Base-by-base conservation (phyloP, 768 basidiomycete species). In the Lactifluus pinguis region DNA sequence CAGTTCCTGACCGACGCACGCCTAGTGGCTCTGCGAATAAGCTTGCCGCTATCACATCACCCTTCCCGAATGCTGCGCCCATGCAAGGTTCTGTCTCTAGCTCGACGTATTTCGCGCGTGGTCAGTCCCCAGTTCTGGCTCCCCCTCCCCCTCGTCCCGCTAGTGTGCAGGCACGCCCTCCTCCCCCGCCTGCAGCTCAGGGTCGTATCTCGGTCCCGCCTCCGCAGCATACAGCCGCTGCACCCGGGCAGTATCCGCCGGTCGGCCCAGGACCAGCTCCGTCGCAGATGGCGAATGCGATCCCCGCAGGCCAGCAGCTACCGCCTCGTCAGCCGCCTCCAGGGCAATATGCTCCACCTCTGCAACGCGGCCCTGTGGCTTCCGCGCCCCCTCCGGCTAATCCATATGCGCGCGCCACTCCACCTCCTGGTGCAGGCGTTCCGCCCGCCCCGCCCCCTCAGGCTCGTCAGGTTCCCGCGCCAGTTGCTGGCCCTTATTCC, bases 41-140 rank as follows among this genome's bases (percentile, higher is more conserved):
- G 67, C 85, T 82, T 2, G 76, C 79, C 7, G 82, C 94, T 2
- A 95, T 98, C 67, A 84, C 85, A 8, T 81, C 91, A 9, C 95
- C 95, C 0, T 97, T 98, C 83, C 90, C 93, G 8, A 87, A 89
- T 66, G 76, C 80, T 9, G 11, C 44, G 6, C 68, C 74, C 6
- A 68, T 74, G n/a, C 63, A 71, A 29, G 41, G 68, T 38, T 63
- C 53, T 29, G 49, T 68, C 17, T 68, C 70, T 19, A 71, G 60
- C 38, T 47, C 56, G 36, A 49, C 53, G 14, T 54, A 49, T 50
- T 15, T 54, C 7, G 52, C 42, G 11, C 65, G 77, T 15, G 75
- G 75, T 11, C 77, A 79, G 54, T 75, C 76, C 8, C 75, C 76
- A 3, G 72, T 67, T 11, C 65, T 66, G 9, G 73, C 79, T 41